phyloP scores from a whole-genome alignment of 176 grass and related monocot genomes.

The Alopecurus myosuroides region DNA sequence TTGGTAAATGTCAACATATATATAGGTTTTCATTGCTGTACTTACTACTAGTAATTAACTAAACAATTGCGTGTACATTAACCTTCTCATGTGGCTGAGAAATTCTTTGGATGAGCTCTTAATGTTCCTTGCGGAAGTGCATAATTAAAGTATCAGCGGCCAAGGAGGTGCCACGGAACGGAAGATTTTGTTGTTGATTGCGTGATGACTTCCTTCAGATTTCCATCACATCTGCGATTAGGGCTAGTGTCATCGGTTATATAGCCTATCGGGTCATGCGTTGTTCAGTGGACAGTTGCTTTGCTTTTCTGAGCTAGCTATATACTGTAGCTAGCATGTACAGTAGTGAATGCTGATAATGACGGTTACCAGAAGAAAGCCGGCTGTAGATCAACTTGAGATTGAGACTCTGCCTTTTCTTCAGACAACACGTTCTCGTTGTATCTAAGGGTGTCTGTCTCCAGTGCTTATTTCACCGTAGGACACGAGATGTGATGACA shows the following conservation, averaged over 20 bases:
- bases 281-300: background rate
- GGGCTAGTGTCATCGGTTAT: background rate
- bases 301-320: background rate
- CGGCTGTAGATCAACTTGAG: background rate
- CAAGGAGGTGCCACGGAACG: background rate
- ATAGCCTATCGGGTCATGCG: background rate
- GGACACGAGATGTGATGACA: background rate
- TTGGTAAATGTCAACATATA: background rate
- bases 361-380: background rate
- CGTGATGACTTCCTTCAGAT: background rate
- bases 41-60: background rate
- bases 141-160: background rate
- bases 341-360: background rate
- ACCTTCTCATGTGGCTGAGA: background rate
- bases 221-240: background rate
- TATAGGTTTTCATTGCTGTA: background rate
- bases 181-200: background rate
- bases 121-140: background rate
- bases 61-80: background rate
- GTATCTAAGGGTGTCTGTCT: too few species aligned
- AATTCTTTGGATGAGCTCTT: background rate
- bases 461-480: too few species aligned
- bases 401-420: too few species aligned
- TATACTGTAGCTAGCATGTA: background rate
- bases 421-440: too few species aligned